Evolutionary conservation across 805 yeast genomes (phyloP), one percentile per base, ranked within the genome.

Genomic region (Starmerella asiatica): DNA sequence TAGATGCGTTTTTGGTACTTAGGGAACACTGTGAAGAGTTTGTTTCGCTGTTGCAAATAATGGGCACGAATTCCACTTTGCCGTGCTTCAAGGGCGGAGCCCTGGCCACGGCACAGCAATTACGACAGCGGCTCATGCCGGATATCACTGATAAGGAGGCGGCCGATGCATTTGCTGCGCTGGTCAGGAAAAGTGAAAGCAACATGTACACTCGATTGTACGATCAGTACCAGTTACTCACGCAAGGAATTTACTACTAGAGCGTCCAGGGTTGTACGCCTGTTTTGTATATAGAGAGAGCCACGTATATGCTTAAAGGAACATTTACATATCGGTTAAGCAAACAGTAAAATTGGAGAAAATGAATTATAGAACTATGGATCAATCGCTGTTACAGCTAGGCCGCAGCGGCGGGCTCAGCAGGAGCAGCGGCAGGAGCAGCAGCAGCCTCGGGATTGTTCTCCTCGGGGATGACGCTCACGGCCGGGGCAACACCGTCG

Each of bases 1-100:
- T 79, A 50, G 68, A 71, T 12, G 80, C 93, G 11, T 91, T 86
- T 63, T 70, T 68, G 43, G 73, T 80, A 1, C 56, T 91, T 29
- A 68, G 97, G 44, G 70, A 73, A 46, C 70, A 82, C 44, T 71
- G 84, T 4, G 86, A 79, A 35, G 79, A 76, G 39, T 62, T 91
- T 20, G 69, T 88, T 1, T 72, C 77, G 21, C 71, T 91, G 69
- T 94, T 93, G 40, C 94, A 85, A 47, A 66, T 91, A 49, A 91
- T 91, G 98, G 93, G 82, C 55, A 78, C 76, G 49, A 95, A 88
- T 48, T 84, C 94, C 7, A 69, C 67, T 35, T 68, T 88, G 38
- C 97, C 98, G 1, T 91, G 98, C 56, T 91, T 91, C 64, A 78
- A 75, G 43, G 81, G 79, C 31, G 95, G 96, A 0, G 81, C 73